These are phyloP conservation scores for Chamaecyparis obtusa DNA, from an alignment of 75 land plant genomes.

Conservation along the genomic window DNA sequence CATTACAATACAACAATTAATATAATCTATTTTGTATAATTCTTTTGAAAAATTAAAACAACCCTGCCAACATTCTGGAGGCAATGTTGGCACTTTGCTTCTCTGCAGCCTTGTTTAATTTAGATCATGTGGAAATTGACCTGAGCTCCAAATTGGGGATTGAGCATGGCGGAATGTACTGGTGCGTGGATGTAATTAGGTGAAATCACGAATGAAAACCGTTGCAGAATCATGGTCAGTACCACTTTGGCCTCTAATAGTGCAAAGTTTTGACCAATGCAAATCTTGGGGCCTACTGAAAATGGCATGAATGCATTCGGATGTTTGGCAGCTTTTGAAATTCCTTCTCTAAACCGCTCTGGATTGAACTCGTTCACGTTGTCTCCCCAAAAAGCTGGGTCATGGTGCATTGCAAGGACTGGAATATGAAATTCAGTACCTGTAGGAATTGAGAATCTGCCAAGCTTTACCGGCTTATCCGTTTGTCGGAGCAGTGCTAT, in stretches of 20 bases:
- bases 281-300: slow-evolving; percentile 38
- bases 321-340: slow-evolving; percentile 18
- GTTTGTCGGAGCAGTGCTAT: slow-evolving; percentile 7
- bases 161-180: slow-evolving; percentile 1
- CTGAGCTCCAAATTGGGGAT: slow-evolving; percentile 33
- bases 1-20: too few relatives aligned
- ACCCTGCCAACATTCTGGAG: too few relatives aligned
- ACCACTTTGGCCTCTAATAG: slow-evolving; percentile 38
- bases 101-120: too few relatives aligned
- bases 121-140: slow-evolving; percentile 17
- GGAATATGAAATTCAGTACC: slow-evolving; percentile 32
- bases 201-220: slow-evolving; percentile 35
- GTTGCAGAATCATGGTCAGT: slow-evolving; percentile 33
- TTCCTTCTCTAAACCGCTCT: slow-evolving; percentile 32
- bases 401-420: slow-evolving; percentile 45
- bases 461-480: slow-evolving; percentile 30
- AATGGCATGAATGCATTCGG: slow-evolving; percentile 40
- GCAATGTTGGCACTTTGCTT: too few relatives aligned
- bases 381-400: slow-evolving; percentile 48
- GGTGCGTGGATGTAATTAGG: slow-evolving; percentile 51
- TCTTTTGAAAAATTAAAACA: too few relatives aligned
- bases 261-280: slow-evolving; percentile 54
- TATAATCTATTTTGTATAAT: too few relatives aligned
- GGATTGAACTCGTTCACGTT: slow-evolving; percentile 63
- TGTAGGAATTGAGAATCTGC: slow-evolving; percentile 30